Evolutionary conservation across 1,139 yeast species (phyloP).

Genomic region (Williopsis jadinii): DNA sequence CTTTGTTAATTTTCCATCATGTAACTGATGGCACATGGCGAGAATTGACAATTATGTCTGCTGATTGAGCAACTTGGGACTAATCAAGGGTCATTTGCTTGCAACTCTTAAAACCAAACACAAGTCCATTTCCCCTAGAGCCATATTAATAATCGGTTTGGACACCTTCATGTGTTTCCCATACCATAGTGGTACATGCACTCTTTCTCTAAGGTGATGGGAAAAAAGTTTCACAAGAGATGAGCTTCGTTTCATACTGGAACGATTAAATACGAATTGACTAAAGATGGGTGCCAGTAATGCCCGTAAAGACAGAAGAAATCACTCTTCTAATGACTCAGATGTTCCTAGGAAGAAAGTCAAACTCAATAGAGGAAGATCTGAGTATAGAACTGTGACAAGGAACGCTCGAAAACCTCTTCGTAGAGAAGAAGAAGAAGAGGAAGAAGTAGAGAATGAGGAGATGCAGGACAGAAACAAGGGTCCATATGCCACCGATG

Average conservation of each 20-base stretch:
- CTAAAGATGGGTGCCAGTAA: slow-evolving; percentile 1
- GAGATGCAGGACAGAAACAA: slow-evolving; percentile 4
- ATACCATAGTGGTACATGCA: too few relatives aligned
- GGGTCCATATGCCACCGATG: slow-evolving; percentile 1
- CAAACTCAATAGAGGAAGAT: slow-evolving; percentile 39
- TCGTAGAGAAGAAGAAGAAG: slow-evolving; percentile 16
- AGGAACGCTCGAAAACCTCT: slow-evolving; percentile 41
- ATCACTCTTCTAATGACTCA: not conserved
- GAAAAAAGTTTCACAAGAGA: not conserved
- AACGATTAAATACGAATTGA: too few relatives aligned
- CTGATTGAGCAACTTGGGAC: too few relatives aligned
- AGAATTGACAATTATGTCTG: too few relatives aligned
- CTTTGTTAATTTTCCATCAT: too few relatives aligned
- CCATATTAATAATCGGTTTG: too few relatives aligned
- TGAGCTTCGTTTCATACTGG: not conserved
- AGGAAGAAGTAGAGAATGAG: slow-evolving; percentile 12
- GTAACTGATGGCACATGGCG: too few relatives aligned
- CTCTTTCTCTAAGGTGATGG: too few relatives aligned
- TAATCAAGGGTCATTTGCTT: too few relatives aligned
- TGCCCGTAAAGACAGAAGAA: slow-evolving; percentile 1
- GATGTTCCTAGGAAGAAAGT: slow-evolving; percentile 8
- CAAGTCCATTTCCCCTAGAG: too few relatives aligned
- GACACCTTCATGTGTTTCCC: too few relatives aligned
- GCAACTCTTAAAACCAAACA: too few relatives aligned
- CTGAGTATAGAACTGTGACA: slow-evolving; percentile 48